These are phyloP conservation scores for Beta vulgaris DNA, from an alignment of 148 eudicot species.

Conservation along the genomic window DNA sequence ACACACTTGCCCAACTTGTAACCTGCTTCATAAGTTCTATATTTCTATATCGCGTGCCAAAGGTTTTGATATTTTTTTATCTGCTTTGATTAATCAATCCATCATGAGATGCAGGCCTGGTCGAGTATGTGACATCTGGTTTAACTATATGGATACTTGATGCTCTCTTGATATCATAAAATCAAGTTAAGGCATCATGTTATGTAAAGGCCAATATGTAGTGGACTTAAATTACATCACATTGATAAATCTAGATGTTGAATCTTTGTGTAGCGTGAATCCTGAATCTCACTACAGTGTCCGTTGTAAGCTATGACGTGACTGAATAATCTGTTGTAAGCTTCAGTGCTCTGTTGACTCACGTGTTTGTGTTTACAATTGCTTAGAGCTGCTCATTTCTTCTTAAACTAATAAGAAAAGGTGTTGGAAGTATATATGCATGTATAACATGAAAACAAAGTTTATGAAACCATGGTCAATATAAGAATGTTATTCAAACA, in stretches of 20 bases:
- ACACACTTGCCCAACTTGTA: not conserved
- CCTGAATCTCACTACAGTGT: too few relatives aligned
- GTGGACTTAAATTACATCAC: too few relatives aligned
- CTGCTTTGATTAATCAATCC: not conserved
- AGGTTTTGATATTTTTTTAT: not conserved
- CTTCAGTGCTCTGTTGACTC: too few relatives aligned
- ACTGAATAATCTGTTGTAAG: too few relatives aligned
- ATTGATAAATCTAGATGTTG: too few relatives aligned
- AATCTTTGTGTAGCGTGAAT: too few relatives aligned
- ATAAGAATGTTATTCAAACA: too few relatives aligned
- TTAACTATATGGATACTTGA: not conserved
- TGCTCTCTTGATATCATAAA: not conserved
- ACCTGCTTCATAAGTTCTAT: not conserved
- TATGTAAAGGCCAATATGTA: too few relatives aligned
- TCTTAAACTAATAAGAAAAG: too few relatives aligned
- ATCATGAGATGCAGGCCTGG: not conserved
- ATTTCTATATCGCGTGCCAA: not conserved
- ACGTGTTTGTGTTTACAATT: too few relatives aligned
- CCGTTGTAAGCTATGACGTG: too few relatives aligned
- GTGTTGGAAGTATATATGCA: not conserved
- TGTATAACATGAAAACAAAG: not conserved
- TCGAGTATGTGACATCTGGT: not conserved
- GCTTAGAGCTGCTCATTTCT: too few relatives aligned
- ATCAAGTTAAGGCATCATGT: not conserved
- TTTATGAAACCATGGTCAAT: not conserved